phyloP scores from a whole-genome alignment of 177 flowering plant species.

The Vitis hybrid region DNA sequence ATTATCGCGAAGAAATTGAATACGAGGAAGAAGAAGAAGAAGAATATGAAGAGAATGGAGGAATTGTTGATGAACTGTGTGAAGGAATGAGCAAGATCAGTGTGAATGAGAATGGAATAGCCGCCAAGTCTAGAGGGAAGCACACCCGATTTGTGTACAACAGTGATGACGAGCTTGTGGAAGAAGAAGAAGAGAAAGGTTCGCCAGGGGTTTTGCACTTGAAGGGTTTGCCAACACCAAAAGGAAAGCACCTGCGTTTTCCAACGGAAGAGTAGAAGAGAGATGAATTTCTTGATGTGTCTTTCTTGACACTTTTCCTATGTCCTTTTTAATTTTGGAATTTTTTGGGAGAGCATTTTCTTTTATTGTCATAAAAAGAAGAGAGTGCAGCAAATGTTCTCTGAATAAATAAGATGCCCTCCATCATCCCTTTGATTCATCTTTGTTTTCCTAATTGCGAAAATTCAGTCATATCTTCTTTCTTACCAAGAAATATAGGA shows the following conservation, averaged over 20 bases:
- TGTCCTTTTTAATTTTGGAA: not conserved
- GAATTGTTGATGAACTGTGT: slow-evolving; percentile 50
- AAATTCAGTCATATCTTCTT: too few relatives aligned
- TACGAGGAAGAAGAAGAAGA: slow-evolving; percentile 21
- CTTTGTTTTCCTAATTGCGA: too few relatives aligned
- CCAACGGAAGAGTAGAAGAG: slow-evolving; percentile 33
- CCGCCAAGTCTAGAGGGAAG: slow-evolving; percentile 38
- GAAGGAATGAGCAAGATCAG: slow-evolving; percentile 43
- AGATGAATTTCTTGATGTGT: slow-evolving; percentile 6
- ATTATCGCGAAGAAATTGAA: slow-evolving; percentile 10
- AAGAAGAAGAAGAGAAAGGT: slow-evolving; percentile 13
- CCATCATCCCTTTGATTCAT: too few relatives aligned
- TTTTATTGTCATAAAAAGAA: not conserved
- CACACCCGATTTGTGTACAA: slow-evolving; percentile 63
- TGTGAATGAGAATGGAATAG: slow-evolving; percentile 15
- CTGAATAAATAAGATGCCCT: not conserved
- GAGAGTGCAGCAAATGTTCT: too few relatives aligned
- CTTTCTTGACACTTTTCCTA: slow-evolving; percentile 13
- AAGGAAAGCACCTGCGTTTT: slow-evolving; percentile 67
- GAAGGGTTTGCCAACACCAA: slow-evolving; percentile 61
- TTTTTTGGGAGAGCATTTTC: not conserved
- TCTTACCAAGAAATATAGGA: too few relatives aligned
- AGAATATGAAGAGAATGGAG: slow-evolving; percentile 24
- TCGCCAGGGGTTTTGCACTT: slow-evolving; percentile 31
- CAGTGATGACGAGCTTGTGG: slow-evolving; percentile 57